phyloP scores from a whole-genome alignment of 805 yeast species.

The Candida golubevii region DNA sequence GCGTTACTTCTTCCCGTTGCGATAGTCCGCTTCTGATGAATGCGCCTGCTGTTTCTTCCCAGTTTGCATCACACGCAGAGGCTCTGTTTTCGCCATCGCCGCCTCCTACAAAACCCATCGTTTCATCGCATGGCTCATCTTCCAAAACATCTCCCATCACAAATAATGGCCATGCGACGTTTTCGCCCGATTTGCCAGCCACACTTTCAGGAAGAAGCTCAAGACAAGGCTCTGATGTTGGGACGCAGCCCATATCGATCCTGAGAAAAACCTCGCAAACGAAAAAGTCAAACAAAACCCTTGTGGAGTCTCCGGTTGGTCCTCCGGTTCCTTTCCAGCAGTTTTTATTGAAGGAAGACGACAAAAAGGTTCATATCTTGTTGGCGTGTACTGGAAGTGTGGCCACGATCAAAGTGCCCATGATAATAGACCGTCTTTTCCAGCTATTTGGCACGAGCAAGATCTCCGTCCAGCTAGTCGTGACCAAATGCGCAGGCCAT shows the following conservation, averaged over 20 bases:
- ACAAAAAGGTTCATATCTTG: conserved; percentile 80
- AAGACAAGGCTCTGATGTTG: conserved; percentile 14
- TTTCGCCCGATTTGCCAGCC: conserved; percentile 8
- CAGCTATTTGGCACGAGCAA: conserved; percentile 67
- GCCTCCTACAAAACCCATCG: conserved; percentile 4
- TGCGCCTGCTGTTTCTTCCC: neutral
- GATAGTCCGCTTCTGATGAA: conserved; percentile 9
- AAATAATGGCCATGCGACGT: conserved; percentile 4
- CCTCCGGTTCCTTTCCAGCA: conserved; percentile 74
- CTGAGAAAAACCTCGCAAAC: conserved; percentile 16
- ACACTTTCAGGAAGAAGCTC: conserved; percentile 10
- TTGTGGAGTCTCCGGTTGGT: conserved; percentile 51
- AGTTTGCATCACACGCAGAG: conserved; percentile 1
- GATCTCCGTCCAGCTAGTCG: conserved; percentile 79
- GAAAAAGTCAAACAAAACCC: conserved; percentile 44
- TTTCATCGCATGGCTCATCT: neutral
- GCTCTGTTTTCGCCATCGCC: conserved; percentile 11
- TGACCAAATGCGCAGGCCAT: conserved; percentile 81
- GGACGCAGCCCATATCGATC: conserved; percentile 11
- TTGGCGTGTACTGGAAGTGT: conserved; percentile 95
- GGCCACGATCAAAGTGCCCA: conserved; percentile 90
- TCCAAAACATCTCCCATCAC: conserved; percentile 6
- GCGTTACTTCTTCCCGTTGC: conserved; percentile 3
- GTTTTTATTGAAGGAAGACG: conserved; percentile 64
- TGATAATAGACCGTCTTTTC: conserved; percentile 80